phyloP scores from a whole-genome alignment of 192 early-diverging fungal species.

The Coemansia sp. region DNA sequence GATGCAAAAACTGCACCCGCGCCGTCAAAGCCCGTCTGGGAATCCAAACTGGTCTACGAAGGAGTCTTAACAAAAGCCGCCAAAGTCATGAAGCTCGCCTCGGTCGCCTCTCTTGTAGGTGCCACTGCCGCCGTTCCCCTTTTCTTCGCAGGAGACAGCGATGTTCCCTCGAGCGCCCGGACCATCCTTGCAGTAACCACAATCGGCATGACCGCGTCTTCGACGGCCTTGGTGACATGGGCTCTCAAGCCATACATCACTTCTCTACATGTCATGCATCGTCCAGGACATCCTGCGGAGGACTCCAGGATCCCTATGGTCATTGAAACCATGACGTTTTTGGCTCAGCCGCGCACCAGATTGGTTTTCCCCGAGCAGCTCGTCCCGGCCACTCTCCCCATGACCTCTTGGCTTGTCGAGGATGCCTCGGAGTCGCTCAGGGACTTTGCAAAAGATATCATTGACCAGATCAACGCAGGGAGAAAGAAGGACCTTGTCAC shows the following conservation, averaged over 20 bases:
- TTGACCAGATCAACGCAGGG: constrained; percentile 22
- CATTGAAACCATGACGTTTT: constrained; percentile 36
- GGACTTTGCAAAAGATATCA: constrained; percentile 9
- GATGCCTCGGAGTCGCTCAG: constrained; percentile 6
- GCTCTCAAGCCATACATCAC: constrained; percentile 39
- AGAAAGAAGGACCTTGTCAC: constrained; percentile 5
- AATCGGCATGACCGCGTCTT: constrained; percentile 43
- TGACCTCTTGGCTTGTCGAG: constrained; percentile 34
- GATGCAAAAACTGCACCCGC: neutral
- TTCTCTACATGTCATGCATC: neutral
- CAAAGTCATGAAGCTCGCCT: constrained; percentile 47
- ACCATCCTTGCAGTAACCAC: constrained; percentile 39
- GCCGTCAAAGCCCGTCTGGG: neutral
- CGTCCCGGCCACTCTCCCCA: constrained; percentile 23
- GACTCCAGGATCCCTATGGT: constrained; percentile 28
- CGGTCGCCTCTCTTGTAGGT: constrained; percentile 39
- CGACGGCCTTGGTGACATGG: constrained; percentile 38
- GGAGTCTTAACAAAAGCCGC: constrained; percentile 41
- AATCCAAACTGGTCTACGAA: constrained; percentile 23
- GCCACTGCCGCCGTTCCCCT: constrained; percentile 42
- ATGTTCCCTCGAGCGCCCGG: constrained; percentile 38
- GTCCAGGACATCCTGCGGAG: neutral
- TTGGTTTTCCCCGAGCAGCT: constrained; percentile 38
- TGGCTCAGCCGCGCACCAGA: constrained; percentile 23
- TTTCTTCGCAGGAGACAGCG: constrained; percentile 44